Base-by-base conservation (phyloP, 129 eudicot genomes). In the Flaveria brownii region DNA sequence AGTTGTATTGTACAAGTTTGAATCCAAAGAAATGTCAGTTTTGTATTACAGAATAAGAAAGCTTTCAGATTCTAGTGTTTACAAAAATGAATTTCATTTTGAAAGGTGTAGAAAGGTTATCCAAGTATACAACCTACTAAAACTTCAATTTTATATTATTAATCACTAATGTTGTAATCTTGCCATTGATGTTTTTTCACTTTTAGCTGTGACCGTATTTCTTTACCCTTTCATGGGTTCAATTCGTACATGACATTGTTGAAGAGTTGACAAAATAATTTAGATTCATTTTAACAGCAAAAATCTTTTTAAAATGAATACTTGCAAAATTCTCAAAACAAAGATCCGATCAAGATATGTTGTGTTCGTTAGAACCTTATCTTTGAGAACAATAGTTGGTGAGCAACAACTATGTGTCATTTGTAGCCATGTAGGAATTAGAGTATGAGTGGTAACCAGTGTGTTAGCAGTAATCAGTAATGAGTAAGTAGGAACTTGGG, bases 1-100 rank as follows among this genome's bases (percentile, higher is more conserved):
- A 80, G 62, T 51, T 52, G 52, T 4, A 73, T 73, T 47, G 47
- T 80, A 62, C 79, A 49, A 54, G 23, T 57, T 33, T 66, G 70
- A 62, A 62, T 62, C 45, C 2, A 62, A 60, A 60, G 22, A 36
- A 60, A 25, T 60, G 17, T 12, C 41, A 13, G 39, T 25, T 60
- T 26, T 14, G 39, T 25, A 60, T 2, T 17, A 62, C 9, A 28
- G 22, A 62, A 62, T 62, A 62, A 62, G 20, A 62, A 16, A 28
- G 68, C 68, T 62, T 62, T 62, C 45, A 14, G 4, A 28, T 13
- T 62, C 43, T 62, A 62, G 68, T 30, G 20, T 62, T 16, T 17
- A 6, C 28, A 62, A 7, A 30, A 1, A 62, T 14, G 68, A 62
- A 62, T 45, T 11, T 45, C 9, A 11, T 45, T 45, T 11, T 45